Conservation (phyloP, 2,329 filamentous ascomycete genomes). For the Boeremia exigua region DNA sequence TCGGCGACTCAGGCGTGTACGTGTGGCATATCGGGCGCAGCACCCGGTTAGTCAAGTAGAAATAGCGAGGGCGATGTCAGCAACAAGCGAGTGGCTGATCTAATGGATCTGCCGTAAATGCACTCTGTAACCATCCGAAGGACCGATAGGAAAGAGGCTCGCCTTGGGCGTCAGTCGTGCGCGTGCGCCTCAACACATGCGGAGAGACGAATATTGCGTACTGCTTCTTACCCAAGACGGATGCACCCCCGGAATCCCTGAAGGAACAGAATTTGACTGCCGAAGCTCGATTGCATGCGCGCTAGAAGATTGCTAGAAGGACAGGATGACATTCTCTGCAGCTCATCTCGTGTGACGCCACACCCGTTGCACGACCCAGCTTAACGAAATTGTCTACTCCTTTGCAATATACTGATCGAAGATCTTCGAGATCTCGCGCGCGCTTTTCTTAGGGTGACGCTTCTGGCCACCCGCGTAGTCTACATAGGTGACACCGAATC, state of each 20-base stretch:
- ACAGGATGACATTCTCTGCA: constrained; percentile 16
- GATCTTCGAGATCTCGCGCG: constrained; percentile 70
- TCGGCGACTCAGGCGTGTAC: constrained; percentile 9
- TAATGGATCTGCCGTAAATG: constrained; percentile 2
- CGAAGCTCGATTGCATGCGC: constrained; percentile 12
- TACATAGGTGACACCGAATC: constrained; percentile 83
- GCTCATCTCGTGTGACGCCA: constrained; percentile 24
- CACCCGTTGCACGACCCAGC: constrained; percentile 14
- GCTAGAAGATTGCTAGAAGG: constrained; percentile 34
- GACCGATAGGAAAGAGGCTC: constrained; percentile 4
- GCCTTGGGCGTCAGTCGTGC: constrained; percentile 14
- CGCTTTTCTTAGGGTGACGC: constrained; percentile 84
- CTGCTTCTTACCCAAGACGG: constrained; percentile 1
- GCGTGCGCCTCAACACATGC: constrained; percentile 11
- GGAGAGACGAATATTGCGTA: constrained; percentile 11
- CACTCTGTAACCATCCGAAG: constrained; percentile 19
- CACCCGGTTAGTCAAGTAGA: constrained; percentile 10
- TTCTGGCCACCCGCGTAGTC: constrained; percentile 83
- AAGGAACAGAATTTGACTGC: neutral
- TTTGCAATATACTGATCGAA: constrained; percentile 75
- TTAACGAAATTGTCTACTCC: constrained; percentile 42
- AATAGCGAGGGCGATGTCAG: constrained; percentile 1
- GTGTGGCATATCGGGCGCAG: constrained; percentile 1
- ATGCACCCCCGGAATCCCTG: constrained; percentile 6
- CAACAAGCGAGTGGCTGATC: constrained; percentile 17